Base-by-base conservation (phyloP, 2,329 filamentous ascomycete genomes). In the Daldinia sp. region DNA sequence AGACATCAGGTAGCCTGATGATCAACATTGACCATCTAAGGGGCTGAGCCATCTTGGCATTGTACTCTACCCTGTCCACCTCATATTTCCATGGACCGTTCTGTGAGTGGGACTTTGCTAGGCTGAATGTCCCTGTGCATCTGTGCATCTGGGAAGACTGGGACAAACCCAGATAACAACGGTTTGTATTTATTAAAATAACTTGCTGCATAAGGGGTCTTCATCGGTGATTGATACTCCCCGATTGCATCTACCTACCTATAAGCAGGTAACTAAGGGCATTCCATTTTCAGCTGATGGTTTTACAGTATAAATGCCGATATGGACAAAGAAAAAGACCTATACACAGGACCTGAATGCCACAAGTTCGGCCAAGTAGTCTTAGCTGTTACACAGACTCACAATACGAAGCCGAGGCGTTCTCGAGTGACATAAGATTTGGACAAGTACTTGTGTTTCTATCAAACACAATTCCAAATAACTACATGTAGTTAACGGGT, bases 1-100 rank as follows among this genome's bases (percentile, higher is more conserved):
- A 23, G 39, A 65, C 48, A 51, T 58, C 44, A 39, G 33, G 30
- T 54, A 51, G 42, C 58, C 41, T 59, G 58, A 54, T 33, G 55
- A 66, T 63, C 57, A 33, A 37, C 26, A 30, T 68, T 54, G 44
- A 61, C 42, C 44, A 41, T 53, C 15, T 37, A 30, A 60, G 69
- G 64, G 69, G 69, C 69, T 72, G 50, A 70, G 69, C 56, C 26
- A 28, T 30, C 67, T 72, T 69, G 67, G 67, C 67, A 57, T 65
- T 50, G 37, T 20, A 12, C n/a, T 60, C 54, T 42, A 54, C 61
- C 67, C 46, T 56, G 54, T 63, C 64, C 65, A 64, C 69, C 67
- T 69, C 48, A 55, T 41, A 46, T 54, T 46, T 54, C 35, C 51
- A 57, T 57, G 69, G 61, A 60, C 63, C 48, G 13, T 65, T 65